Evolutionary conservation across 179 eudicot genomes (phyloP).

Genomic region (Spinacia oleracea): DNA sequence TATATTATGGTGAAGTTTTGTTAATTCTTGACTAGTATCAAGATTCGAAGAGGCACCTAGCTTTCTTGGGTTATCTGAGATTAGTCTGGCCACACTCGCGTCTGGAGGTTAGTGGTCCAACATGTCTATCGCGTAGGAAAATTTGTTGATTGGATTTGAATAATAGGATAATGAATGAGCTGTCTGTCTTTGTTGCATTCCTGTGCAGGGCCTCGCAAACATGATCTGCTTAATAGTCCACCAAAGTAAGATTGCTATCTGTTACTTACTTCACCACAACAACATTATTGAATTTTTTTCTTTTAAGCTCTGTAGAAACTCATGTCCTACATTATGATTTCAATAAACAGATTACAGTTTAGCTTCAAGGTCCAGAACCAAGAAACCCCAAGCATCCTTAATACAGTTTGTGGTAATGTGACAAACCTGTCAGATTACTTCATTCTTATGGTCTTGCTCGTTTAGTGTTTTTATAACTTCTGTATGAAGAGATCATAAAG

Average conservation of each 20-base stretch:
- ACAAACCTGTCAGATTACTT: not conserved
- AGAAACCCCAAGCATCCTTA: not conserved
- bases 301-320: not conserved
- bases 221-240: constrained; percentile 33
- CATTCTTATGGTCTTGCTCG: not conserved
- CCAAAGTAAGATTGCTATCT: constrained; percentile 31
- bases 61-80: constrained; percentile 87
- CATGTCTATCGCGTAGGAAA: not conserved
- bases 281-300: not conserved
- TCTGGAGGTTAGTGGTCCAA: constrained; percentile 65
- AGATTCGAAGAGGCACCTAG: constrained; percentile 76
- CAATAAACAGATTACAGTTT: constrained; percentile 21
- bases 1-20: constrained; percentile 11
- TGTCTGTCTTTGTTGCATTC: constrained; percentile 15
- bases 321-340: not conserved
- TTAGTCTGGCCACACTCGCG: constrained; percentile 73
- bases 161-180: not conserved
- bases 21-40: constrained; percentile 40
- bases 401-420: constrained; percentile 20
- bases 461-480: not conserved
- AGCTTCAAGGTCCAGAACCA: constrained; percentile 21
- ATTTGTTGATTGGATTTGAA: not conserved
- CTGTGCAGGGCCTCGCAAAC: constrained; percentile 27
- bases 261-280: not conserved
- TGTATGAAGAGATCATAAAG: not conserved